Percentiles rank a stretch among this genome's conserved stretches.
phyloP scores from a whole-genome alignment of 805 yeast genomes.

The Schwanniomyces yamadae region DNA sequence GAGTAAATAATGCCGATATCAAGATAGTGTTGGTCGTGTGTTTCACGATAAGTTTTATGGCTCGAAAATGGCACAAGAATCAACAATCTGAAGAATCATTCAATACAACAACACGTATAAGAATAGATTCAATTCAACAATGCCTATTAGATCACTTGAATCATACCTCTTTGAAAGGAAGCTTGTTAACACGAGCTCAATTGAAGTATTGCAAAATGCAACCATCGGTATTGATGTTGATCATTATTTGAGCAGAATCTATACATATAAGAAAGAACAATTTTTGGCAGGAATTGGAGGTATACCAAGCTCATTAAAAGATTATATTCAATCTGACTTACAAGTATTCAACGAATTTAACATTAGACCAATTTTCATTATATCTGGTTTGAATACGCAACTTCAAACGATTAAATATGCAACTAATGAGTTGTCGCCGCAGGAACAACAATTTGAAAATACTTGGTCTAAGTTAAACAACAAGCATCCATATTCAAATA shows the following conservation, averaged over 20 bases:
- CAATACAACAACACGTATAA: neutral
- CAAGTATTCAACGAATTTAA: constrained; percentile 56
- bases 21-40: too few species aligned
- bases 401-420: constrained; percentile 29
- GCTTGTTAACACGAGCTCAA: constrained; percentile 56
- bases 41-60: too few species aligned
- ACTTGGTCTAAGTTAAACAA: constrained; percentile 39
- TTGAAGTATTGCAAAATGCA: constrained; percentile 63
- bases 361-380: constrained; percentile 77
- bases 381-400: constrained; percentile 61
- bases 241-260: constrained; percentile 66
- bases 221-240: constrained; percentile 82
- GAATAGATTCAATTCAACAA: constrained; percentile 9
- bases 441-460: constrained; percentile 38
- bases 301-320: constrained; percentile 61
- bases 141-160: constrained; percentile 59
- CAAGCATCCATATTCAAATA: constrained; percentile 23
- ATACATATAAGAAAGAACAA: constrained; percentile 65
- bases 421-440: constrained; percentile 35
- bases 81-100: too few species aligned
- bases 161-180: constrained; percentile 67
- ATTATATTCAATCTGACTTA: constrained; percentile 60
- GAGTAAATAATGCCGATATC: too few species aligned
- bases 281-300: constrained; percentile 79
- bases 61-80: too few species aligned